A percentile compares a stretch with the other conserved stretches of the same genome.
Evolutionary conservation across 352 stramenopile genomes (phyloP).

Genomic region (Peronospora farinosa): DNA sequence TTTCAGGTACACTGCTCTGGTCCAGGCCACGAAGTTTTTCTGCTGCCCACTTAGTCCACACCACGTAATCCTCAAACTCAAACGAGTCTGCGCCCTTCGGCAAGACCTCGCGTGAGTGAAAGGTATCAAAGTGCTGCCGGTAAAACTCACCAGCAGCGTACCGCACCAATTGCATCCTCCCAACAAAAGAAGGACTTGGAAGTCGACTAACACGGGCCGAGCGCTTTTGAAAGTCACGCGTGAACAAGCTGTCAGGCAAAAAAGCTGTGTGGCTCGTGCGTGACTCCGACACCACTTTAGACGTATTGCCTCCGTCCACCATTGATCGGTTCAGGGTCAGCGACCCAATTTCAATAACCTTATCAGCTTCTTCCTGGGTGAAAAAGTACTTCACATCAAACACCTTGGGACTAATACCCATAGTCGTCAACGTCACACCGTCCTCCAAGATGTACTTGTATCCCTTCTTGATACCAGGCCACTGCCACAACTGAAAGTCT

Average conservation of each 20-base stretch:
- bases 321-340: conserved; percentile 55
- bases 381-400: conserved; percentile 70
- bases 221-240: conserved; percentile 61
- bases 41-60: conserved; percentile 57
- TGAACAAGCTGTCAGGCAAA: conserved; percentile 56
- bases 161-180: conserved; percentile 70
- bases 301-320: conserved; percentile 60
- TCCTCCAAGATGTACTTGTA: conserved; percentile 69
- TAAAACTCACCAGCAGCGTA: conserved; percentile 81
- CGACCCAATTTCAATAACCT: conserved; percentile 49
- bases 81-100: conserved; percentile 39
- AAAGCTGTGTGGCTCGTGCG: conserved; percentile 82
- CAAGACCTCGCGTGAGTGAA: conserved; percentile 65
- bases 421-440: conserved; percentile 60
- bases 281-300: conserved; percentile 49
- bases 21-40: conserved; percentile 43
- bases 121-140: conserved; percentile 78
- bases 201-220: conserved; percentile 58
- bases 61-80: conserved; percentile 52
- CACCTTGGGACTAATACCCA: conserved; percentile 65
- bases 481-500: conserved; percentile 82
- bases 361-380: conserved; percentile 45
- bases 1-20: conserved; percentile 36
- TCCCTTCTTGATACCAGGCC: conserved; percentile 75
- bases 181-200: conserved; percentile 58